Evolutionary conservation across 768 basidiomycete genomes (phyloP).

Genomic region (Calvatia gigantea): DNA sequence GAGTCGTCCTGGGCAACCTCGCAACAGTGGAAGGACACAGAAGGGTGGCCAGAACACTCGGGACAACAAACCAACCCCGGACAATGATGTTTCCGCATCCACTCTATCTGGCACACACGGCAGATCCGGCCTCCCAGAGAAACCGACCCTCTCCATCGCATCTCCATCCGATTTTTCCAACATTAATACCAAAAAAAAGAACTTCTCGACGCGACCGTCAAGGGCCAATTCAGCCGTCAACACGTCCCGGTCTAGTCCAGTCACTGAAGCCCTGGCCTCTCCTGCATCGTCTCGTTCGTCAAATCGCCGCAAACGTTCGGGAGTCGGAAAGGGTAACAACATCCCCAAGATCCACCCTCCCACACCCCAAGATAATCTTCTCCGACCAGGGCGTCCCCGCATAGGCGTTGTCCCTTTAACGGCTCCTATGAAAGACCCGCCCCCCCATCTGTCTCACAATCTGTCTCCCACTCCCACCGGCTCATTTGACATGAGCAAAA

Average conservation of each 20-base stretch:
- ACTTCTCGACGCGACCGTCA: conserved; percentile 30
- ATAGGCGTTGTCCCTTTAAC: conserved; percentile 31
- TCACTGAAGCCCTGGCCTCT: conserved; percentile 20
- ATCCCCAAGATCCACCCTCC: conserved; percentile 30
- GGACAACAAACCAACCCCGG: conserved; percentile 16
- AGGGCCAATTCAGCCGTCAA: conserved; percentile 27
- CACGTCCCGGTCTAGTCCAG: conserved; percentile 19
- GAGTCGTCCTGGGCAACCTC: conserved; percentile 29
- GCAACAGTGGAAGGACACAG: conserved; percentile 28
- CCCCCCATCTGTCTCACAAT: conserved; percentile 47
- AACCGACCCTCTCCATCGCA: conserved; percentile 14
- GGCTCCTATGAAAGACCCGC: conserved; percentile 50
- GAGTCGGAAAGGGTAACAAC: conserved; percentile 28
- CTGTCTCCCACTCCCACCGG: background rate
- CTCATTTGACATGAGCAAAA: conserved; percentile 49
- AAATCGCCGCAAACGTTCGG: conserved; percentile 50
- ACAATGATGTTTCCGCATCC: conserved; percentile 15
- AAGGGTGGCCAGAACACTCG: conserved; percentile 18
- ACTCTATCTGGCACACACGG: conserved; percentile 17
- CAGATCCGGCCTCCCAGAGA: conserved; percentile 18
- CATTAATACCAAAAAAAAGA: conserved; percentile 22
- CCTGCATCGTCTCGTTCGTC: conserved; percentile 35
- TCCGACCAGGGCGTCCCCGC: conserved; percentile 28
- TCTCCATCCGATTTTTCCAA: conserved; percentile 15
- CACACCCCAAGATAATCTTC: conserved; percentile 28